Percentiles rank a stretch among this genome's conserved stretches.
These are phyloP conservation scores for Quercus parvula DNA, from an alignment of 306 rosid species.

Conservation along the genomic window DNA sequence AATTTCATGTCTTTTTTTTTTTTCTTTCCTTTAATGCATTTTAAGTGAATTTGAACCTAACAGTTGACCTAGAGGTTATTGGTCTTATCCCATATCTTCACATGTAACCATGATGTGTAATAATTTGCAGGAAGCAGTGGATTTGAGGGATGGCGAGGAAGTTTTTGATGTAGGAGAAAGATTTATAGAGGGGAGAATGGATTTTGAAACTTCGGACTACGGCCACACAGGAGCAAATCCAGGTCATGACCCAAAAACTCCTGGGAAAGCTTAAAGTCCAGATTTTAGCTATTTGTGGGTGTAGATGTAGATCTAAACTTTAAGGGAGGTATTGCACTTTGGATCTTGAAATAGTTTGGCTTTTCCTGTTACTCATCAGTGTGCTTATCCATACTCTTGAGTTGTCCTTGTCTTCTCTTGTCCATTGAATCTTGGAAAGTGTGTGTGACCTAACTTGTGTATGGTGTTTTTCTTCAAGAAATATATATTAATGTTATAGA, in stretches of 20 bases:
- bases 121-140: neutral
- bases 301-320: neutral
- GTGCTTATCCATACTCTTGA: neutral
- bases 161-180: neutral
- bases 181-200: neutral
- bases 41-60: too few relatives aligned
- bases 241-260: neutral
- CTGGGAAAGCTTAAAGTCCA: neutral
- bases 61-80: too few relatives aligned
- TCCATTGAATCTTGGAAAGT: neutral
- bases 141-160: neutral
- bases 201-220: neutral
- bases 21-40: too few relatives aligned
- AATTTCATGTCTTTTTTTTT: too few relatives aligned
- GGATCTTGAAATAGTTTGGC: neutral
- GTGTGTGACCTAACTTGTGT: neutral
- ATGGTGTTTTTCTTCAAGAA: neutral
- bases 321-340: neutral
- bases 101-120: neutral
- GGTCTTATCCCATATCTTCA: too few relatives aligned
- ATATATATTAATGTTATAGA: neutral
- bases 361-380: neutral
- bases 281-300: neutral
- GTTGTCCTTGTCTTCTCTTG: neutral
- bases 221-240: accelerated